phyloP scores from a whole-genome alignment of 257 asterid genomes.

The Prunella vulgaris region DNA sequence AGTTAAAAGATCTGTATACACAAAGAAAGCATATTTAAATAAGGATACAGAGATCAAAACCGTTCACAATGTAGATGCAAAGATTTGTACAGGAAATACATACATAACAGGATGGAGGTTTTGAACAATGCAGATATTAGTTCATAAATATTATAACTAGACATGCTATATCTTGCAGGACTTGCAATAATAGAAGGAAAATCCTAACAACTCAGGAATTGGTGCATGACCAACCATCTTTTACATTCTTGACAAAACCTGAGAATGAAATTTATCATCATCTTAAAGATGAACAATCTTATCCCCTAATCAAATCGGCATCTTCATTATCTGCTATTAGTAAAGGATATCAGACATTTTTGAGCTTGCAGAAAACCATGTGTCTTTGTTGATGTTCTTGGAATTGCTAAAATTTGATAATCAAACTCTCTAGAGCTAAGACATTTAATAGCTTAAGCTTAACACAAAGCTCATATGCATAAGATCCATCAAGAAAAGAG shows the following conservation, averaged over 20 bases:
- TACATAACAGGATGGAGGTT: not conserved
- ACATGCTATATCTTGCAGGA: not conserved
- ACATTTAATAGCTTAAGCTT: not conserved
- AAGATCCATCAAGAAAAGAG: not conserved
- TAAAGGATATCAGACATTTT: not conserved
- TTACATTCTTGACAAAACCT: not conserved
- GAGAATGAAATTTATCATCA: not conserved
- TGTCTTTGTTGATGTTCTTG: not conserved
- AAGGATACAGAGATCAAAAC: not conserved
- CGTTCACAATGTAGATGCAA: not conserved
- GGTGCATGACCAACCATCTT: not conserved
- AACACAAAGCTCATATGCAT: not conserved
- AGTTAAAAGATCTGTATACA: slow-evolving; percentile 67
- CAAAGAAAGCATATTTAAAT: not conserved
- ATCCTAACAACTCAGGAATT: not conserved
- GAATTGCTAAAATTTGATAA: not conserved
- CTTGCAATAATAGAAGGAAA: not conserved
- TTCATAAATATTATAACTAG: not conserved
- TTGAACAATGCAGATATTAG: not conserved
- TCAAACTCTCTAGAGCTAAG: not conserved
- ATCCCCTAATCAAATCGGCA: not conserved
- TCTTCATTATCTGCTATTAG: not conserved
- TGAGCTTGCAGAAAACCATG: not conserved
- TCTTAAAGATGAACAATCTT: not conserved
- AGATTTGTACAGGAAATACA: slow-evolving; percentile 44